Evolutionary conservation across 192 early-diverging fungal genomes (phyloP), one percentile per base, ranked within the genome.

Genomic region (Mortierella hygrophila): DNA sequence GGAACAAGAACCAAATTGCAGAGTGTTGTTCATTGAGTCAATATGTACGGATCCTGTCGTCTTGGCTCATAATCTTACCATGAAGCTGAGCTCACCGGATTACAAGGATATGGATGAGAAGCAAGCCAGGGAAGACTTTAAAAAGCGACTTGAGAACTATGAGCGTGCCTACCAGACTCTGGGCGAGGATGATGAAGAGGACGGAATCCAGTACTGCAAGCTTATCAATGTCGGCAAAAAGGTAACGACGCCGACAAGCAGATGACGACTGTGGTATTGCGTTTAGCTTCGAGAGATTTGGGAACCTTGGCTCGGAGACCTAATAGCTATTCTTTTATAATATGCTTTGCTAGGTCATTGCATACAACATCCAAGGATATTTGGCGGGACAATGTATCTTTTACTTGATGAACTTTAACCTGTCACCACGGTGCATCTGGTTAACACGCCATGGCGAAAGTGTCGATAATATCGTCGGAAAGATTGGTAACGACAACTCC

Each of bases 371-470:
- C 78, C 94, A 95, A 81, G 98, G 98, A 68, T 99, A 97, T 85
- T 88, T 99, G 55, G 91, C 94, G 44, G 94, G 95, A 26, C 98
- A 99, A 88, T 97, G 96, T 46, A 97, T 99, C 69, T 99, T 99
- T 83, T 99, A 99, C 83, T 87, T 99, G 77, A 99, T 99, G 98
- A 98, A 99, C 88, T 98, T 98, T 86, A 96, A 99, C 82, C 93
- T 75, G 83, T 92, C 82, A 89, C 94, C 90, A 88, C 83, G 87
- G 11, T 68, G 69, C 70, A 84, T 99, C 60, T 99, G 96, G 92
- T 89, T 99, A 37, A 97, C 97, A 42, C 91, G 98, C 44, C 98
- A 99, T 88, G 98, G 98, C 46, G 97, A 99, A 88, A 94, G 93
- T 91, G 89, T 90, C 37, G 98, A 97, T 91, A 99, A 99, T 83